phyloP scores from a whole-genome alignment of 306 rosid genomes.

The Castanea mollissima region DNA sequence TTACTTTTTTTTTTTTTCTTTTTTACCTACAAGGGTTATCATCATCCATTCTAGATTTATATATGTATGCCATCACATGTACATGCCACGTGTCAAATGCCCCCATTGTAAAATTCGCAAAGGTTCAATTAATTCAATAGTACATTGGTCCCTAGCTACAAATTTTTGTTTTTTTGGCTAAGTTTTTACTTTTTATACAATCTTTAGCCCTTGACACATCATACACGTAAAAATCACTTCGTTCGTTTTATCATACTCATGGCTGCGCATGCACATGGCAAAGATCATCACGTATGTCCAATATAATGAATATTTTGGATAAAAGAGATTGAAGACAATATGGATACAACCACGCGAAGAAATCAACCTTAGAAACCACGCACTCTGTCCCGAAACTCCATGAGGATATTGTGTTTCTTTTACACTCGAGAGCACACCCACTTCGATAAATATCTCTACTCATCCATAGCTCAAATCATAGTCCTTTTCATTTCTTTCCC shows the following conservation, averaged over 20 bases:
- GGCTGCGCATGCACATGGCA: slow-evolving; percentile 10
- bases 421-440: slow-evolving; percentile 32
- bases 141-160: background rate
- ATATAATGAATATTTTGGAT: background rate
- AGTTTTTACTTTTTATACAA: background rate
- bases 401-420: slow-evolving; percentile 39
- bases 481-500: slow-evolving; percentile 31
- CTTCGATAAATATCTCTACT: slow-evolving; percentile 34
- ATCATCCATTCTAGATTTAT: slow-evolving; percentile 24
- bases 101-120: background rate
- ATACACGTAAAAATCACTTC: background rate
- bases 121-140: too few species aligned
- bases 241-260: background rate
- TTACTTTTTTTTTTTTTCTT: too few species aligned
- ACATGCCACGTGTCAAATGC: background rate
- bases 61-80: slow-evolving; percentile 4
- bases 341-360: slow-evolving; percentile 28
- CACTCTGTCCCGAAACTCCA: slow-evolving; percentile 46
- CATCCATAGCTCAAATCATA: slow-evolving; percentile 36
- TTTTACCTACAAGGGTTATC: background rate
- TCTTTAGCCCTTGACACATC: background rate
- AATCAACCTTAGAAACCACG: slow-evolving; percentile 42
- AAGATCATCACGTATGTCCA: background rate
- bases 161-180: too few species aligned
- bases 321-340: background rate